Percentiles rank a stretch among this genome's conserved stretches.
Conservation (phyloP, 1,284 basidiomycete genomes). For the Takashimella tepidaria region DNA sequence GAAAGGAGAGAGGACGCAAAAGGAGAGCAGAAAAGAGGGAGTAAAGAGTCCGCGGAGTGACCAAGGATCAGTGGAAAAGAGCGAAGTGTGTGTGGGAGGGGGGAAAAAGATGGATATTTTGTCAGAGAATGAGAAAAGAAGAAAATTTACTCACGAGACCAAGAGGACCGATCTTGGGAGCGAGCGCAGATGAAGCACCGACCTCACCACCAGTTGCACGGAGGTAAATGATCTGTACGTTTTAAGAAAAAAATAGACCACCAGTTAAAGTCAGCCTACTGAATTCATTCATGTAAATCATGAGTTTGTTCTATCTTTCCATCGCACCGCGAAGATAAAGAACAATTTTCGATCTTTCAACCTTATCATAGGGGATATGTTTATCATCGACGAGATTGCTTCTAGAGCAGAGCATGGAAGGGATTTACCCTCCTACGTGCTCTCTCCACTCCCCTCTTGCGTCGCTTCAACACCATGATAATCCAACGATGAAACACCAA, state of each 20-base stretch:
- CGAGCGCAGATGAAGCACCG: slow-evolving; percentile 96
- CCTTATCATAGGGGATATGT: background rate
- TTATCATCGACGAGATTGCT: background rate
- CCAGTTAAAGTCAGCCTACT: slow-evolving; percentile 2
- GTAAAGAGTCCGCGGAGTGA: background rate
- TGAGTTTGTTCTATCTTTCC: background rate
- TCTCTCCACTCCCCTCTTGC: too few relatives aligned
- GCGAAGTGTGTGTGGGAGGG: background rate
- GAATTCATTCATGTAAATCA: too few relatives aligned
- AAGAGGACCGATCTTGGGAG: slow-evolving; percentile 99
- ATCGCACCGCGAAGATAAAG: background rate
- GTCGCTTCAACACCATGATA: too few relatives aligned
- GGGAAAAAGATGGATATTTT: background rate
- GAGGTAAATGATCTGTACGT: slow-evolving; percentile 85
- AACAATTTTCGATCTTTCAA: background rate
- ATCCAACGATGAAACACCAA: too few relatives aligned
- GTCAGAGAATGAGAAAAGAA: background rate
- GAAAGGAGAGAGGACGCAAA: slow-evolving; percentile 1
- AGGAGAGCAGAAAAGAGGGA: background rate
- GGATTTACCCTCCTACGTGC: too few relatives aligned
- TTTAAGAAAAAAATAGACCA: background rate
- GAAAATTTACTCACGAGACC: slow-evolving; percentile 72
- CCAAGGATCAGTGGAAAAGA: background rate
- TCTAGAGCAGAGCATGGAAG: background rate
- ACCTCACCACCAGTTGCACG: slow-evolving; percentile 99